These are phyloP conservation scores for sweet orange (Citrus sinensis) DNA, from an alignment of 345 rosid species.

Conservation along the genomic window DVS_A1.0 CM039169.1:1303501-1304000, in stretches of 20 bases:
- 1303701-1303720: conserved; percentile 33
- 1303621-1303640: conserved; percentile 40
- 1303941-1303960: conserved; percentile 53
- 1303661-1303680: conserved; percentile 46
- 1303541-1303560: conserved; percentile 48
- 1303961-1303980: conserved; percentile 55
- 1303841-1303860: conserved; percentile 36
- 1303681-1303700: conserved; percentile 60
- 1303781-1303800: conserved; percentile 53
- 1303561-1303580: conserved; percentile 58
- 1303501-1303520: conserved; percentile 8
- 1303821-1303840: conserved; percentile 32
- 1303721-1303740: conserved; percentile 7
- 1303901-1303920: too few species aligned
- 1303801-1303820: conserved; percentile 66
- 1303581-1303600: conserved; percentile 59
- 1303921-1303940: background rate
- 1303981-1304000: conserved; percentile 48
- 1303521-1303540: conserved; percentile 40
- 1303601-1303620: conserved; percentile 28
- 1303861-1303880: background rate
- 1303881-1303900: too few species aligned
- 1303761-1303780: conserved; percentile 39
- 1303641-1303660: conserved; percentile 34
- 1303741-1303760: background rate